Base-by-base conservation (phyloP, 2,329 filamentous ascomycete species). In the Neoascochyta sp. region DNA sequence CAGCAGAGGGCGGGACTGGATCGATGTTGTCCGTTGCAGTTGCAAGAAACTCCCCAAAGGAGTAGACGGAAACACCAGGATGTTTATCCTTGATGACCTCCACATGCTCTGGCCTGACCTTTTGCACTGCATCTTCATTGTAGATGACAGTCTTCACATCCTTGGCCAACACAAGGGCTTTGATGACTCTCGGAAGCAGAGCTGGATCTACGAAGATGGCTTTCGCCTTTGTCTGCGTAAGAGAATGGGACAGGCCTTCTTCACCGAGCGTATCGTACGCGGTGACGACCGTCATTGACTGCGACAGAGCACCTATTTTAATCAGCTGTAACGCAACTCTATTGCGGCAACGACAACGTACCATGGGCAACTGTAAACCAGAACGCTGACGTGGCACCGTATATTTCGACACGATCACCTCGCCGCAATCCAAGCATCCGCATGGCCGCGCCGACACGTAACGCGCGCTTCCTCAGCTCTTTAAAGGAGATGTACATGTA, bases 191-290 rank as follows among this genome's bases (percentile, higher is more conserved):
- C 22, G 67, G 66, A 28, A 76, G 62, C 24, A 95, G 78, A 49
- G 85, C 79, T 7, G 89, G 83, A 58, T 95, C 89, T 41, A 87
- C 75, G 66, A 89, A 95, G 71, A 95, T 90, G 62, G 82, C 81
- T 50, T 80, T 80, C 29, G 86, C 83, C 41, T 80, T 72, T 30
- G 87, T 92, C 66, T 94, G 85, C 14, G 80, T 72, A 43, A 95
- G 76, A 3, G 88, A 93, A 69, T 94, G 88, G 67, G 83, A 80
- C 42, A 95, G 76, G 25, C 88, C 89, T 41, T 81, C 79, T 52
- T 86, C 77, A 30, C 89, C 89, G 24, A 95, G 81, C 16, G 88
- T 94, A 63, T 95, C 89, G 65, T 95, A 95, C 28, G 89, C 88
- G 24, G 90, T 96, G 28, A 95, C 90, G 46, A 95, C 89, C 36